Percentiles rank a stretch among this genome's conserved stretches.
Evolutionary conservation across 768 basidiomycete genomes (phyloP).

Genomic region (Rubroboletus satanas): DNA sequence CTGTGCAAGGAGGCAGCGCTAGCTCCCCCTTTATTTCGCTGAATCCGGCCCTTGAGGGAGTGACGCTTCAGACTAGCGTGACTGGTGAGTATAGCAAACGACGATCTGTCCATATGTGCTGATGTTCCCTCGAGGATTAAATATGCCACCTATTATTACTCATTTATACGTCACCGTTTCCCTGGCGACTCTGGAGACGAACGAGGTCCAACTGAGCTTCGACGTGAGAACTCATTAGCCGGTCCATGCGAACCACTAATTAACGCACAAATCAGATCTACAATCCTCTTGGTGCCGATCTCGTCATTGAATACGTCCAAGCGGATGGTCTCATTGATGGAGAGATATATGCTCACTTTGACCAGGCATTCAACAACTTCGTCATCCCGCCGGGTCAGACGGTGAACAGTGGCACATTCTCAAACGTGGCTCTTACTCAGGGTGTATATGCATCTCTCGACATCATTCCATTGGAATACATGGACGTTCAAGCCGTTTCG

Average conservation of each 20-base stretch:
- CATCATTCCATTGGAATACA: conserved; percentile 50
- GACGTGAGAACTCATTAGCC: conserved; percentile 38
- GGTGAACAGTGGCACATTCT: conserved; percentile 57
- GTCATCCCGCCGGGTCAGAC: conserved; percentile 54
- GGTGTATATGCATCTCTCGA: conserved; percentile 54
- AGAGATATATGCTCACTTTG: conserved; percentile 55
- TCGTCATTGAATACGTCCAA: conserved; percentile 56
- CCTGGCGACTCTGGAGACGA: conserved; percentile 43
- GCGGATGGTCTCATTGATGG: conserved; percentile 51
- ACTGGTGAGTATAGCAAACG: conserved; percentile 34
- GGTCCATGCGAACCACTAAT: neutral
- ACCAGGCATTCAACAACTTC: conserved; percentile 51
- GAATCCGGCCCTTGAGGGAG: conserved; percentile 48
- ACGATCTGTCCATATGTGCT: neutral
- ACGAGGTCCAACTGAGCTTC: conserved; percentile 53
- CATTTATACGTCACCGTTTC: conserved; percentile 53
- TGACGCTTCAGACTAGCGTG: conserved; percentile 48
- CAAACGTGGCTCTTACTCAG: conserved; percentile 54
- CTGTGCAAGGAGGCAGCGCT: conserved; percentile 54
- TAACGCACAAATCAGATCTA: conserved; percentile 33
- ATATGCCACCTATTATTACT: conserved; percentile 54
- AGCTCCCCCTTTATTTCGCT: conserved; percentile 65
- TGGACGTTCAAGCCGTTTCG: conserved; percentile 51
- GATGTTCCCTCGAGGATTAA: conserved; percentile 33
- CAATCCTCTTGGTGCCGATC: conserved; percentile 56